phyloP scores from a whole-genome alignment of 208 protist genomes.

The Acanthamoeba polyphaga region DNA sequence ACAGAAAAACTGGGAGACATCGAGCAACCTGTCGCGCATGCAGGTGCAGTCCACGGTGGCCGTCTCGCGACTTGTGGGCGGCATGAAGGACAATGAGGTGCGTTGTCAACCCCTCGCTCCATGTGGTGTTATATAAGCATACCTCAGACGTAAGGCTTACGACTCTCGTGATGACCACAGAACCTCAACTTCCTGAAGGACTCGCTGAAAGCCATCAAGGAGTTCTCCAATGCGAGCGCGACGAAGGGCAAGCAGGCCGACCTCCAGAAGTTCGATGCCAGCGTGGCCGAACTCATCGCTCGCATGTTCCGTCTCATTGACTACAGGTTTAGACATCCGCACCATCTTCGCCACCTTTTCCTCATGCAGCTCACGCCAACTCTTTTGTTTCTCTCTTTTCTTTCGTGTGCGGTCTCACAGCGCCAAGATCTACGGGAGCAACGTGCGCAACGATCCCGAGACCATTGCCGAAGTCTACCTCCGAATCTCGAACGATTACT shows the following conservation, averaged over 20 bases:
- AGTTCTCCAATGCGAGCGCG: background rate
- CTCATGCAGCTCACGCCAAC: too few species aligned
- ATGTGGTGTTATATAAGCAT: too few species aligned
- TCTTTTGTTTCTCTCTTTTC: background rate
- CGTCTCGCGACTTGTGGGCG: slow-evolving; percentile 33
- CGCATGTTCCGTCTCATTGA: slow-evolving; percentile 61
- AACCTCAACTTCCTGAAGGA: background rate
- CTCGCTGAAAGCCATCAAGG: background rate
- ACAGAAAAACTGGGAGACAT: slow-evolving; percentile 29
- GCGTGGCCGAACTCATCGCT: slow-evolving; percentile 4
- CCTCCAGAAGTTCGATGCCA: background rate
- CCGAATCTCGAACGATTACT: slow-evolving; percentile 79
- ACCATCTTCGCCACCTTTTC: too few species aligned
- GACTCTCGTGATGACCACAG: background rate
- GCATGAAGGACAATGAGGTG: background rate
- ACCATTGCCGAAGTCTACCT: slow-evolving; percentile 84
- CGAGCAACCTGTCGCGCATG: slow-evolving; percentile 13
- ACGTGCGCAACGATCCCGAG: slow-evolving; percentile 81
- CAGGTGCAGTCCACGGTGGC: slow-evolving; percentile 14
- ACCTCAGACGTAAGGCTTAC: background rate
- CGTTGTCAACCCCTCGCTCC: background rate
- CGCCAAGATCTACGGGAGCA: slow-evolving; percentile 35
- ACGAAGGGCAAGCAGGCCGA: background rate
- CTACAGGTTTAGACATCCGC: background rate
- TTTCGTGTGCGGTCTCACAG: background rate